These are phyloP conservation scores for Aristolochia californica DNA, from an alignment of 164 flowering plant species.

Conservation along the genomic window DNA sequence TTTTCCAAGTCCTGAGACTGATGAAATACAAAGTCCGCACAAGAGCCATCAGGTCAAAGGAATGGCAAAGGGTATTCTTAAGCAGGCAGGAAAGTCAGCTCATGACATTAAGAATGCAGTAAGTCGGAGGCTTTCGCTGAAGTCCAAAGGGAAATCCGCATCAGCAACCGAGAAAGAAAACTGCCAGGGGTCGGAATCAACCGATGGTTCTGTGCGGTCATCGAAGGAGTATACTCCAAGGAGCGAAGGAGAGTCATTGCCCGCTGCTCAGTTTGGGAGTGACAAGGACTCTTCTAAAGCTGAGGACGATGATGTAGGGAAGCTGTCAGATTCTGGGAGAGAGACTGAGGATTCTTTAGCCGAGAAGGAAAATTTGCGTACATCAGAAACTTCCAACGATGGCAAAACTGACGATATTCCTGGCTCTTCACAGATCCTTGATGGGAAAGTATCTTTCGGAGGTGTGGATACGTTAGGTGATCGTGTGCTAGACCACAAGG, in stretches of 20 bases:
- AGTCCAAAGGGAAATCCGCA: neutral
- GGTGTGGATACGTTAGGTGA: neutral
- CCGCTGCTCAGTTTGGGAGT: neutral
- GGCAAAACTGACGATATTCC: neutral
- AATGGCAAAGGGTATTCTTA: conserved; percentile 38
- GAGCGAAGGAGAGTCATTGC: neutral
- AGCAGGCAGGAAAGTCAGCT: conserved; percentile 46
- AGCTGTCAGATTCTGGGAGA: neutral
- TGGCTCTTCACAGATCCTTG: neutral
- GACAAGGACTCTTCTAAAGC: conserved; percentile 2
- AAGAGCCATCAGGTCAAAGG: conserved; percentile 32
- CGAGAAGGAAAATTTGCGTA: neutral
- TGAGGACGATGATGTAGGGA: neutral
- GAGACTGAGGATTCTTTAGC: neutral
- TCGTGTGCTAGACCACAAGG: neutral
- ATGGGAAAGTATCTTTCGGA: conserved; percentile 1
- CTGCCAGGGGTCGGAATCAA: neutral
- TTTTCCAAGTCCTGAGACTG: conserved; percentile 18
- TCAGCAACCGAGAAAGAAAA: neutral
- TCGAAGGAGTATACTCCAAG: conserved; percentile 5
- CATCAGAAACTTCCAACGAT: neutral
- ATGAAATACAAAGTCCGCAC: conserved; percentile 21
- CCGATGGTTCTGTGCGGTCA: conserved; percentile 1
- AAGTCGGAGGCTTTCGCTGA: conserved; percentile 1
- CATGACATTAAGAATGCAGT: conserved; percentile 11